Base-by-base conservation (phyloP, 2,329 filamentous ascomycete species). In the Hymenoscyphus scutula region DNA sequence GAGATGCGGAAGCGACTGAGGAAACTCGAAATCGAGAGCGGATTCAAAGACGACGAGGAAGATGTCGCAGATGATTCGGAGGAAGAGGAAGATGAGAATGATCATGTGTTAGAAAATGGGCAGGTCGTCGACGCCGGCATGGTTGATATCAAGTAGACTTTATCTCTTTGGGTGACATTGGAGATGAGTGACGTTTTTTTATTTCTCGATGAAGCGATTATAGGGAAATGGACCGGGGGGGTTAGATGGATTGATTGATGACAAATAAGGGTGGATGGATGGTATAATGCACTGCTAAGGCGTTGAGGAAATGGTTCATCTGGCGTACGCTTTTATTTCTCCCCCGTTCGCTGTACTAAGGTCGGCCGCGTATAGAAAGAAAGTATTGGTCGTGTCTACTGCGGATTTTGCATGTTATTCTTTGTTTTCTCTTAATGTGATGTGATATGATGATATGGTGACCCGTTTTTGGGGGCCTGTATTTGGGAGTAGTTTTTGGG, bases 1-100 rank as follows among this genome's bases (percentile, higher is more conserved):
- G 87, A 92, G 55, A 92, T 97, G 89, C 88, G 92, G 71, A 83
- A 86, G 60, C 83, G 93, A 51, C 80, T 99, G 67, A 78, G 84
- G 60, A 84, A 84, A 74, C 82, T 89, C 69, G 86, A 88, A 65
- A 82, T 97, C 15, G 90, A 96, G 64, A 89, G 87, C 63, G 90
- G 89, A 0, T 97, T 96, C 72, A 86, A 90, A 71, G 88, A 91
- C 23, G 86, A 87, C 61, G 81, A 84, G 7, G 84, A 82, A 54
- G 81, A 80, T 51, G 81, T 83, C 4, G 81, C 84, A 1, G 87
- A 89, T 30, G 89, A 91, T 53, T 72, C 69, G 15, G 78, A 81
- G 48, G 81, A 84, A 53, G 80, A 81, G 11, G 80, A 80, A 55
- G 77, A 79, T 5, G 72, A 72, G 37, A 62, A 65, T 54, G 70